Evolutionary conservation across 257 asterid genomes (phyloP), one percentile per base, ranked within the genome.

Genomic region (Solanum bulbocastanum): DNA sequence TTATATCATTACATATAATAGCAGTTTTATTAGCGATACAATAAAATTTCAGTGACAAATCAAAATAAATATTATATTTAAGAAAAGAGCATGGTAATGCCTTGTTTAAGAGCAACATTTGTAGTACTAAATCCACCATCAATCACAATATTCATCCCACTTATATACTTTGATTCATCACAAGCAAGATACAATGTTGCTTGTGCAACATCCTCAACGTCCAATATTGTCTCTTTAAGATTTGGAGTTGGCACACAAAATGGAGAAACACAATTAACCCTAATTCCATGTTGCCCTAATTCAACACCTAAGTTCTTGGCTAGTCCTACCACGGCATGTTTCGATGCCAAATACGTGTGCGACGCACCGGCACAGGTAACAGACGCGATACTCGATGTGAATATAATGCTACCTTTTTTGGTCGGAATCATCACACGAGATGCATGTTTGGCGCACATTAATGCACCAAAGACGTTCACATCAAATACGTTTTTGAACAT

Each of bases 71-170:
- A 65, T 65, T 68, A 30, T 68, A 13, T 25, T 66, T 25, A 25
- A 62, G 32, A 62, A 62, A 10, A 4, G 5, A 25, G 1, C 9
- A 1, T 12, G 1, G 3, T 12, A 12, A 27, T 66, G 18, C 73
- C 9, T 42, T 42, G 35, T 25, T 1, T 66, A 1, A 66, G 36
- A 66, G 73, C 8, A 66, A 11, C 73, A 66, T 66, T 91, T 4
- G 91, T 92, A 14, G 91, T 85, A 83, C 92, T 90, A 37, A 84
- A 89, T 5, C 93, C 93, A 27, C 94, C 94, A 78, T 92, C 94
- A 14, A 90, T 86, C 46, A 89, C 91, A 20, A 91, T 74, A 71
- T 91, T 90, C 39, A 84, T 85, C 27, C 92, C 91, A 40, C 92
- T 92, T 2, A 91, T 46, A 74, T 90, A 91, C 83, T 90, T 89